A percentile compares a stretch with the other conserved stretches of the same genome.
Conservation (phyloP, 352 stramenopile species). For the Globisporangium yorkense region DNA sequence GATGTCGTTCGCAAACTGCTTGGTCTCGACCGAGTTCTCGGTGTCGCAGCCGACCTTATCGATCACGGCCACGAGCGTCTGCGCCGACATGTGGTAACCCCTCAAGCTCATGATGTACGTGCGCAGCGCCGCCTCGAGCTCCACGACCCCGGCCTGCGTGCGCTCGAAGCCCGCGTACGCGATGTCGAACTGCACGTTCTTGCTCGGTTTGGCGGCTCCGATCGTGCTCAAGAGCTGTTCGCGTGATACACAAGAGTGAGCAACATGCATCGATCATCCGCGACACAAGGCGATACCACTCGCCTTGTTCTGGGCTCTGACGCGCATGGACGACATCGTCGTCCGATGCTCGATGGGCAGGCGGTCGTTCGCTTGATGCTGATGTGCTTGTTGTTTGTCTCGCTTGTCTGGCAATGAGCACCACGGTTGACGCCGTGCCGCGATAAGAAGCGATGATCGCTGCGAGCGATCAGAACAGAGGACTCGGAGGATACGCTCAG, state of each 20-base stretch:
- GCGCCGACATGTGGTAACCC: slow-evolving; percentile 50
- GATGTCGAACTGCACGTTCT: slow-evolving; percentile 71
- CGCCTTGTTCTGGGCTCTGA: slow-evolving; percentile 73
- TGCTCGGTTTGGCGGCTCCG: slow-evolving; percentile 65
- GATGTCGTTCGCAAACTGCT: slow-evolving; percentile 50
- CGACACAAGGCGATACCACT: too few species aligned
- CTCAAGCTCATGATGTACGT: slow-evolving; percentile 55
- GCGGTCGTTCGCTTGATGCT: neutral
- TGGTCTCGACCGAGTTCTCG: slow-evolving; percentile 50
- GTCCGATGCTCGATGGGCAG: neutral
- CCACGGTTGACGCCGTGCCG: too few species aligned
- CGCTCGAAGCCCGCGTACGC: slow-evolving; percentile 58
- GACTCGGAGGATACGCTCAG: too few species aligned
- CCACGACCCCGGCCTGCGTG: slow-evolving; percentile 33
- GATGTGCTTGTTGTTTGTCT: neutral
- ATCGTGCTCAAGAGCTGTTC: slow-evolving; percentile 50
- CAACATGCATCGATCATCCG: neutral
- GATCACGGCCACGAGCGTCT: slow-evolving; percentile 47
- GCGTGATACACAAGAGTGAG: neutral
- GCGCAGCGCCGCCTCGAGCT: slow-evolving; percentile 45
- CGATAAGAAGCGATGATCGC: too few species aligned
- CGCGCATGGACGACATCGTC: slow-evolving; percentile 68
- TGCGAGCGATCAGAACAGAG: too few species aligned
- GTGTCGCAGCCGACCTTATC: slow-evolving; percentile 33
- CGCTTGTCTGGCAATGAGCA: neutral